Percentiles rank a stretch among this genome's conserved stretches.
phyloP scores from a whole-genome alignment of 2,329 filamentous ascomycete genomes.

The Akanthomyces muscarius region DNA sequence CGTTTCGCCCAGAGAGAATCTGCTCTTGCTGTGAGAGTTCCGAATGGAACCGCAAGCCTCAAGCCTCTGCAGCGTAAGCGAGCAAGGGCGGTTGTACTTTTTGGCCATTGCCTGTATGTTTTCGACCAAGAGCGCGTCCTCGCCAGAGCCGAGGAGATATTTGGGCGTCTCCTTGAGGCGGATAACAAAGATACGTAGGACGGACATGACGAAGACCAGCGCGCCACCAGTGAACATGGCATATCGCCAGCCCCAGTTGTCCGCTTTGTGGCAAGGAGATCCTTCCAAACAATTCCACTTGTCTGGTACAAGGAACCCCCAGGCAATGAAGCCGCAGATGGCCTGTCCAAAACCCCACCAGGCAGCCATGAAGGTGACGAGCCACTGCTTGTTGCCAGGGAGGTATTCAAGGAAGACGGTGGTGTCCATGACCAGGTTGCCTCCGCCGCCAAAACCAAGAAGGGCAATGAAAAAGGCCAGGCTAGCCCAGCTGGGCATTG shows the following conservation, averaged over 20 bases:
- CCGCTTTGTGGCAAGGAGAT: slow-evolving; percentile 41
- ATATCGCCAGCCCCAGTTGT: slow-evolving; percentile 50
- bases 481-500: slow-evolving; percentile 61
- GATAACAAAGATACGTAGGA: slow-evolving; percentile 43
- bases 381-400: slow-evolving; percentile 44
- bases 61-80: slow-evolving; percentile 43
- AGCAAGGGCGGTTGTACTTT: slow-evolving; percentile 33
- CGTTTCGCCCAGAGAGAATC: slow-evolving; percentile 32
- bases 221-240: slow-evolving; percentile 43
- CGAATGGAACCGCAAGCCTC: slow-evolving; percentile 42
- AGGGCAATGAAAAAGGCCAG: slow-evolving; percentile 61
- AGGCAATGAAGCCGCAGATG: slow-evolving; percentile 41
- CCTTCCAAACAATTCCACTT: slow-evolving; percentile 37
- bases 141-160: slow-evolving; percentile 42
- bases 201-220: slow-evolving; percentile 40
- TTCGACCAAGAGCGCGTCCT: slow-evolving; percentile 46
- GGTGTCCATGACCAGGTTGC: slow-evolving; percentile 49
- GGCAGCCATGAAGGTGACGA: slow-evolving; percentile 41
- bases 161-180: slow-evolving; percentile 47
- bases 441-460: slow-evolving; percentile 56
- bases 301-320: slow-evolving; percentile 47
- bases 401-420: slow-evolving; percentile 51
- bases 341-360: slow-evolving; percentile 53
- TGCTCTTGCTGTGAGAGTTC: slow-evolving; percentile 32
- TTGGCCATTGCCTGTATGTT: slow-evolving; percentile 50